Conservation (phyloP, 2,329 filamentous ascomycete genomes). For the Alternaria metachromatica region DNA sequence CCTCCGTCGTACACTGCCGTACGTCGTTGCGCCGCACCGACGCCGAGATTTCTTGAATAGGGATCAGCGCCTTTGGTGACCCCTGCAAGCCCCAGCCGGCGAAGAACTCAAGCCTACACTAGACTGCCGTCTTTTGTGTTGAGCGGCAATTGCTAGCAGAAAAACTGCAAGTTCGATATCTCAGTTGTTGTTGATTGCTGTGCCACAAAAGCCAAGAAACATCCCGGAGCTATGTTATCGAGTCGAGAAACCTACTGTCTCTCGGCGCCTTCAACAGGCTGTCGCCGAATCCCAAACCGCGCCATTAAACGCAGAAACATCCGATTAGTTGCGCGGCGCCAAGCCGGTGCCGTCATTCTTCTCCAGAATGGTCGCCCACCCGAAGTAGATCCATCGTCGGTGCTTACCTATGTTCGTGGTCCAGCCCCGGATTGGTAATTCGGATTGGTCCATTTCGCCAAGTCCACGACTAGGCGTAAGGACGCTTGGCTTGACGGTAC, state of each 20-base stretch:
- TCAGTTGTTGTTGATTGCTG: not conserved
- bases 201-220: constrained; percentile 1
- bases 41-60: not conserved
- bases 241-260: constrained; percentile 2
- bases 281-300: not conserved
- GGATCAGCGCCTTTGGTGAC: not conserved
- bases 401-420: not conserved
- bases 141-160: not conserved
- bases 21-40: not conserved
- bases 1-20: not conserved
- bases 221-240: not conserved
- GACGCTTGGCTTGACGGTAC: not conserved
- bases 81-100: not conserved
- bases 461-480: not conserved
- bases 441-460: not conserved
- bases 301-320: not conserved
- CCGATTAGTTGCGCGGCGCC: not conserved
- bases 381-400: not conserved
- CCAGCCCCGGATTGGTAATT: not conserved
- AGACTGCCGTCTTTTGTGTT: not conserved
- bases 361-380: not conserved
- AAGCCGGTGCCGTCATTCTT: not conserved
- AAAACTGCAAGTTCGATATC: not conserved
- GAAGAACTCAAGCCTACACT: not conserved
- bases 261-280: not conserved